These are phyloP conservation scores for Pythium aphanidermatum DNA, from an alignment of 352 stramenopile genomes.

Conservation along the genomic window DNA sequence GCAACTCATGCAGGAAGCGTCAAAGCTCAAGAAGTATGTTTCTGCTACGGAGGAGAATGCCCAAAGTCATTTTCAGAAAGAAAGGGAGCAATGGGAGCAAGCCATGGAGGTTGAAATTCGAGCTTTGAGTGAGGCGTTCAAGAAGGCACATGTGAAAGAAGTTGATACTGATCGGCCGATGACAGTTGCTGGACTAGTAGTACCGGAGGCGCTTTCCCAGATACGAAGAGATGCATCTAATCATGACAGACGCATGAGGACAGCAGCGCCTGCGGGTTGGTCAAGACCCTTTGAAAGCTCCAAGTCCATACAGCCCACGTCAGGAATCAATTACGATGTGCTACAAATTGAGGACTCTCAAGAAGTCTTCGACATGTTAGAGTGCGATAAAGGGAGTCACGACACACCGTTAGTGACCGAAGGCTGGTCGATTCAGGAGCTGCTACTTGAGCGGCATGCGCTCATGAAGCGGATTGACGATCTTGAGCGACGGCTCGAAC, in stretches of 20 bases:
- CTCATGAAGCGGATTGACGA: slow-evolving; percentile 33
- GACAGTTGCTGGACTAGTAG: slow-evolving; percentile 46
- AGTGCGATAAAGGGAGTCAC: slow-evolving; percentile 2
- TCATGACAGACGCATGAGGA: slow-evolving; percentile 41
- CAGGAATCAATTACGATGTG: slow-evolving; percentile 14
- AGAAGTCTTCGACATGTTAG: slow-evolving; percentile 28
- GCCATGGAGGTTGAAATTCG: slow-evolving; percentile 48
- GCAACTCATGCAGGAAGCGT: slow-evolving; percentile 30
- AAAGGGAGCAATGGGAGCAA: slow-evolving; percentile 43
- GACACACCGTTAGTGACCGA: background rate
- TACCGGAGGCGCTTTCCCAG: slow-evolving; percentile 40
- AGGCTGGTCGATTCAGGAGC: slow-evolving; percentile 5
- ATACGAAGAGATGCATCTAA: slow-evolving; percentile 33
- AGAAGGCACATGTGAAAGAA: slow-evolving; percentile 21
- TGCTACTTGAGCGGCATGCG: slow-evolving; percentile 29
- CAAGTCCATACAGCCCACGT: too few species aligned
- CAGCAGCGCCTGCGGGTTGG: slow-evolving; percentile 22
- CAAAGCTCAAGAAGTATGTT: slow-evolving; percentile 15
- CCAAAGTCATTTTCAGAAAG: slow-evolving; percentile 15
- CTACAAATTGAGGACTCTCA: slow-evolving; percentile 28
- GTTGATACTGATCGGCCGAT: slow-evolving; percentile 21
- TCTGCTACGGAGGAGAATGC: slow-evolving; percentile 14
- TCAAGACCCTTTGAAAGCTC: too few species aligned
- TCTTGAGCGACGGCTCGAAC: slow-evolving; percentile 25
- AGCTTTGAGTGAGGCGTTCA: slow-evolving; percentile 33